A percentile compares a stretch with the other conserved stretches of the same genome.
Conservation (phyloP, 2,329 filamentous ascomycete species). For the Pestalotiopsis fici region DNA sequence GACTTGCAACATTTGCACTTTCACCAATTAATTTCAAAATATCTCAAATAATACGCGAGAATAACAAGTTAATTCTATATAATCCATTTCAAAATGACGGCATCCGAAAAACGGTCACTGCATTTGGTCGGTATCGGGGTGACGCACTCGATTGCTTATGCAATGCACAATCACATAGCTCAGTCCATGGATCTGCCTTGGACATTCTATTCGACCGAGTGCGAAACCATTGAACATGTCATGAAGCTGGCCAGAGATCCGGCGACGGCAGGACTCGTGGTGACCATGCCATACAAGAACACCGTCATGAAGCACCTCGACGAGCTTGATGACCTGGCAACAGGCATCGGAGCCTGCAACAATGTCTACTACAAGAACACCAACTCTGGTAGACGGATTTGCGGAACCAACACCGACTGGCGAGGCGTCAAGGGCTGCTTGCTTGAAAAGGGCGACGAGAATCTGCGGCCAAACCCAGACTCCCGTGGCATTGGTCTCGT, state of each 20-base stretch:
- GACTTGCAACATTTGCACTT: no score
- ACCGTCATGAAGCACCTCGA: slow-evolving; percentile 1
- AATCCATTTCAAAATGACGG: background rate
- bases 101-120: background rate
- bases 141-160: background rate
- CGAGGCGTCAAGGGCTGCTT: slow-evolving; percentile 1
- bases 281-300: slow-evolving; percentile 7
- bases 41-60: background rate
- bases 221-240: background rate
- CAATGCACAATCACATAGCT: slow-evolving; percentile 2
- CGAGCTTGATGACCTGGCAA: background rate
- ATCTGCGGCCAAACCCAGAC: background rate
- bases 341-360: background rate
- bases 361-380: background rate
- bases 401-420: slow-evolving; percentile 6
- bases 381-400: background rate
- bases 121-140: slow-evolving; percentile 2
- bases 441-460: background rate
- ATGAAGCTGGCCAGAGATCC: background rate
- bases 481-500: background rate
- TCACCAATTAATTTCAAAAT: no score
- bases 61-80: background rate
- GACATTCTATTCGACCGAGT: slow-evolving; percentile 3
- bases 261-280: background rate
- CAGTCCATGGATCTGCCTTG: background rate